Base-by-base conservation (phyloP, 2,329 filamentous ascomycete genomes). In the Fusarium continuum region DNA sequence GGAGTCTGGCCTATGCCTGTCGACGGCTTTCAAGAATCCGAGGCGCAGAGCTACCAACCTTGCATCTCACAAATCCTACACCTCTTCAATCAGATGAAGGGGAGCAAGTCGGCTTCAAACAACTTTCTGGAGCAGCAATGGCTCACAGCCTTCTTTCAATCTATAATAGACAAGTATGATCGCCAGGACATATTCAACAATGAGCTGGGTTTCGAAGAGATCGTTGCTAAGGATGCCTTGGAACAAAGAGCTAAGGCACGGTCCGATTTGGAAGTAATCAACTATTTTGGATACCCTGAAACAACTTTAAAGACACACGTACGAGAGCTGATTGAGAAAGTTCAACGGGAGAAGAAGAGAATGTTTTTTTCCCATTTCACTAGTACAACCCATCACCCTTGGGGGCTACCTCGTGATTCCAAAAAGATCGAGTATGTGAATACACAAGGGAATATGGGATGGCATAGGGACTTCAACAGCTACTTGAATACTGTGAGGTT, bases 11-110 rank as follows among this genome's bases (percentile, higher is more conserved):
- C 79, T 1, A 68, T 81, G 57, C 4, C 61, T 74, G 19, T 74
- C 70, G 2, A 80, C 44, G 75, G 76, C 58, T 80, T 80, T 28
- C 68, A 73, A 29, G 79, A 81, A 47, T 77, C 74, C 25, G 61
- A 74, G 13, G 70, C 77, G 26, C 72, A 78, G 45, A 70, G 78
- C 23, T 80, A 80, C 55, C 77, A 80, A 47, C 79, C 79, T 3
- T 81, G 79, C 34, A 55, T 81, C 43, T 73, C 79, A 1, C 79
- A 77, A 38, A 63, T 76, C n/a, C 61, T 77, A 28, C 13, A 52
- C 28, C 13, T 72, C 22, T 69, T 78, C 47, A 77, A 76, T 58
- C 41, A 55, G 8, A 25, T 74, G 20, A 70, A 70, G 25, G 52
- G 53, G 7, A 17, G 56, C 4, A 23, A 55, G 14, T 35, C 53